Evolutionary conservation across 2,329 filamentous ascomycete species (phyloP).

Genomic region (Penicillium sumatraense): DNA sequence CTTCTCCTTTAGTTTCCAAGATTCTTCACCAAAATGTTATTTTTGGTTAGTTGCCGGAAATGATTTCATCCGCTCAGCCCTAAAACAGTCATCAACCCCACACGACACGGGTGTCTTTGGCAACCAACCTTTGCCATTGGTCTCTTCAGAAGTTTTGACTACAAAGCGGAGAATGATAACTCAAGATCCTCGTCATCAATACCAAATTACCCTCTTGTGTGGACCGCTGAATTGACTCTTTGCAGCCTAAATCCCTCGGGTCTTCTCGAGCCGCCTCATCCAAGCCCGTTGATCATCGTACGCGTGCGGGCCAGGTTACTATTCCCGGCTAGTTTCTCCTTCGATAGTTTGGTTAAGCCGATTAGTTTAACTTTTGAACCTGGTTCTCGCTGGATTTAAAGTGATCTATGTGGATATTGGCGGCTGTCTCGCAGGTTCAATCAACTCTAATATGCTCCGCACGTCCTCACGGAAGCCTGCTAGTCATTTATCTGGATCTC

Average conservation of each 20-base stretch:
- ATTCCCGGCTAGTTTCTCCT: neutral
- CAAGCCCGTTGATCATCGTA: neutral
- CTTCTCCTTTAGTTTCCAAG: neutral
- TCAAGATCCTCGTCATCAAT: neutral
- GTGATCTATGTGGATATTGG: neutral
- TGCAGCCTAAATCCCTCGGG: neutral
- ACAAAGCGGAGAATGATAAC: neutral
- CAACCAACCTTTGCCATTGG: neutral
- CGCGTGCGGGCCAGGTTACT: neutral
- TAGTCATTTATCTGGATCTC: neutral
- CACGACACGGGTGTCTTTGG: neutral
- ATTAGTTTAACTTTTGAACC: neutral
- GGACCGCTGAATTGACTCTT: neutral
- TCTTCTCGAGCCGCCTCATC: neutral
- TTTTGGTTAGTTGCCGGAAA: neutral
- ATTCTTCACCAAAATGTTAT: neutral
- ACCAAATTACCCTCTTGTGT: neutral
- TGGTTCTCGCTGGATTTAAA: neutral
- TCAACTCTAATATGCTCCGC: neutral
- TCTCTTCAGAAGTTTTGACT: neutral
- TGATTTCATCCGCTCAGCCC: slow-evolving; percentile 5
- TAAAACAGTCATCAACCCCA: neutral
- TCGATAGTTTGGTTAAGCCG: neutral
- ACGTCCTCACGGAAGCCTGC: neutral
- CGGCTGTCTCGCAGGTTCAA: neutral